phyloP scores from a whole-genome alignment of 148 eudicot genomes.

The Polygonum aviculare region DNA sequence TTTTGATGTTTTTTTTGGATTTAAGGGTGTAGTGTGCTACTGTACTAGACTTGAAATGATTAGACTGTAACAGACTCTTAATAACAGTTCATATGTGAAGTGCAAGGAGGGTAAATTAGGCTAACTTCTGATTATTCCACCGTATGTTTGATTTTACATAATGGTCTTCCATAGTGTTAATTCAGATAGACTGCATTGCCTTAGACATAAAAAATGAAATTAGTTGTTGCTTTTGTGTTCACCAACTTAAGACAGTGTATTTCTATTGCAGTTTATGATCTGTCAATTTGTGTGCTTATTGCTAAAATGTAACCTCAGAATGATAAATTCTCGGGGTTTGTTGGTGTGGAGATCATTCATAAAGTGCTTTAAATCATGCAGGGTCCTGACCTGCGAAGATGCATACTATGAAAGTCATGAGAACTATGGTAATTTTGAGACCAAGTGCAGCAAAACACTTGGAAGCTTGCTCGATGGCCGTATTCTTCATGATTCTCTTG shows the following conservation, averaged over 20 bases:
- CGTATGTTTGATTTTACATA: neutral
- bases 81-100: neutral
- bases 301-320: neutral
- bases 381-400: slow-evolving; percentile 83
- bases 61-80: neutral
- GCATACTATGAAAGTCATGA: slow-evolving; percentile 50
- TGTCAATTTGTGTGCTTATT: neutral
- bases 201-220: neutral
- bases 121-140: neutral
- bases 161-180: neutral
- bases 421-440: slow-evolving; percentile 28
- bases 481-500: slow-evolving; percentile 54
- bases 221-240: neutral
- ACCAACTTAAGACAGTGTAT: neutral
- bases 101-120: neutral
- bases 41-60: neutral
- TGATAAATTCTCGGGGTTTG: neutral
- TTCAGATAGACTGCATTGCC: neutral
- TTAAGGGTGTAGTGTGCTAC: neutral
- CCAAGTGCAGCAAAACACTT: slow-evolving; percentile 21
- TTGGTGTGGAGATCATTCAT: neutral
- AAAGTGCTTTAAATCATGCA: slow-evolving; percentile 15
- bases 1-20: neutral
- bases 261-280: neutral
- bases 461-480: slow-evolving; percentile 34